These are phyloP conservation scores for Glutinoglossum americanum DNA, from an alignment of 495 filamentous ascomycete species.

Conservation along the genomic window DNA sequence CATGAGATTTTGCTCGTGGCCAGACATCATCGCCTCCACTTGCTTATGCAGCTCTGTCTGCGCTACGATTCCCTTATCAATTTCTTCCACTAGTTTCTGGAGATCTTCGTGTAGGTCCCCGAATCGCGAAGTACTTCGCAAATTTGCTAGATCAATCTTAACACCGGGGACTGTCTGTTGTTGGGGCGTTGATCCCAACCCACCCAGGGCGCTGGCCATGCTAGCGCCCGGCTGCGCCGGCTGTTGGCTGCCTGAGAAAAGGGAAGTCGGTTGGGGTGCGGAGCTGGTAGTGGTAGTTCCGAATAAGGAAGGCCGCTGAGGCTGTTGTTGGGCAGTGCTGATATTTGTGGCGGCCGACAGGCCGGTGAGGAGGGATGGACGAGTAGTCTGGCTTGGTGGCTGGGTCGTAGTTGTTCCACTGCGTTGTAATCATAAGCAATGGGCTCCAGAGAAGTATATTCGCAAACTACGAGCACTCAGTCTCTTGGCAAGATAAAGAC, in stretches of 20 bases:
- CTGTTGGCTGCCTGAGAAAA: conserved; percentile 10
- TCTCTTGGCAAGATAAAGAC: not conserved
- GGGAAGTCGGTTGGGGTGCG: conserved; percentile 8
- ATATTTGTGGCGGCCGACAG: not conserved
- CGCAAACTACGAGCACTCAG: not conserved
- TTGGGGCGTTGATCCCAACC: conserved; percentile 21
- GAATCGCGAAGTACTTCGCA: conserved; percentile 73
- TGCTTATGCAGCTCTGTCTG: conserved; percentile 39
- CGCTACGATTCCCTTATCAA: conserved; percentile 51
- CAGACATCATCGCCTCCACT: conserved; percentile 37
- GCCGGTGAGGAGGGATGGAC: not conserved
- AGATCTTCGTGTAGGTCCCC: conserved; percentile 67
- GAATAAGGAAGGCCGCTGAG: conserved; percentile 13
- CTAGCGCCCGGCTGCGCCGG: conserved; percentile 3
- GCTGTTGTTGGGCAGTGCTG: conserved; percentile 5
- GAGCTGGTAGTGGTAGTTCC: conserved; percentile 10
- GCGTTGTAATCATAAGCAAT: not conserved
- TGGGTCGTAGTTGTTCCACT: not conserved
- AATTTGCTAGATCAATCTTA: conserved; percentile 50
- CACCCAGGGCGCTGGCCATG: conserved; percentile 10
- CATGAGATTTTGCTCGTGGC: conserved; percentile 38
- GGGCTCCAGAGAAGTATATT: too few species aligned
- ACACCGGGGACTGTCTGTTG: conserved; percentile 42
- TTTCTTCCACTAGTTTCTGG: conserved; percentile 48
- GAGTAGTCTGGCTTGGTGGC: not conserved